phyloP scores from a whole-genome alignment of 2,329 filamentous ascomycete species.

The Pseudogymnoascus sp. region DNA sequence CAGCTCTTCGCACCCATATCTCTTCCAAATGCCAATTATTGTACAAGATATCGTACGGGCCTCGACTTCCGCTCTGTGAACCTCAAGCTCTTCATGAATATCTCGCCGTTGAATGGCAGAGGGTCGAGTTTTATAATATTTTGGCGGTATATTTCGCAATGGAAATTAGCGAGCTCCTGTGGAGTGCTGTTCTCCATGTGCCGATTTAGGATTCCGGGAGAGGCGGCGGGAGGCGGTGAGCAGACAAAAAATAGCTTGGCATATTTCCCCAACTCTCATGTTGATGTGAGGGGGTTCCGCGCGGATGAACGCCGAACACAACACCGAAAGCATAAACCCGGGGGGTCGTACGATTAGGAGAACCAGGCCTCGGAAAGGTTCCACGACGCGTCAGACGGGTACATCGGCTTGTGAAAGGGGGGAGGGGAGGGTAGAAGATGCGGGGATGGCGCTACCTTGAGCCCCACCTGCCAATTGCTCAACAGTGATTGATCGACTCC shows the following conservation, averaged over 20 bases:
- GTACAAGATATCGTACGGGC: no score
- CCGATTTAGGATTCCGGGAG: neutral
- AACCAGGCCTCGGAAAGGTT: neutral
- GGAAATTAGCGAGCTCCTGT: neutral
- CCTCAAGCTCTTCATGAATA: no score
- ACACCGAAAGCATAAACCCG: neutral
- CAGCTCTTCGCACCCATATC: neutral
- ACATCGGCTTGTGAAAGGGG: neutral
- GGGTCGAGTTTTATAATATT: no score
- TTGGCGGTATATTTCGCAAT: no score
- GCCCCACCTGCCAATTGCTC: neutral
- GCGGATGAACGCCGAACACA: neutral
- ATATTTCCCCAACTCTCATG: neutral
- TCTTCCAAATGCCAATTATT: no score
- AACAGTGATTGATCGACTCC: neutral
- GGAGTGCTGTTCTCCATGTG: neutral
- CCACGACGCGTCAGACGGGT: neutral
- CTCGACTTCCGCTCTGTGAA: no score
- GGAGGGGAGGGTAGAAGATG: neutral
- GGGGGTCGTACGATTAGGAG: neutral
- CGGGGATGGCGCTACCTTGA: neutral
- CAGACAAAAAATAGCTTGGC: neutral
- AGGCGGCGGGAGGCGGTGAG: neutral
- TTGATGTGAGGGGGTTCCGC: neutral
- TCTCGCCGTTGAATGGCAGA: no score